Base-by-base conservation (phyloP, 768 basidiomycete genomes). In the Pisolithus albus region DNA sequence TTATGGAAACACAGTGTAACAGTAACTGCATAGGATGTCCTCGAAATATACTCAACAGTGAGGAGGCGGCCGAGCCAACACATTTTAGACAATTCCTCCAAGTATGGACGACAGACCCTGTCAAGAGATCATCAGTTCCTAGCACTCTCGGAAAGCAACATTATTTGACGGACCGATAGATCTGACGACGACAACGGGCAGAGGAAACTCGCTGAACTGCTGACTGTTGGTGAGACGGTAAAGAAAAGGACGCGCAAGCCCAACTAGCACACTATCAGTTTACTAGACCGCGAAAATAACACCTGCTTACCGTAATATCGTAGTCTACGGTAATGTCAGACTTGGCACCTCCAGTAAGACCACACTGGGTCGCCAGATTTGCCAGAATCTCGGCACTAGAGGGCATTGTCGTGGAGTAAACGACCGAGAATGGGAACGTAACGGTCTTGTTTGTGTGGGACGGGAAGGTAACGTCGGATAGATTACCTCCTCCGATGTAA, bases 351-450 rank as follows among this genome's bases (percentile, higher is more conserved):
- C 77, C 79, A 1, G 58, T 53, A 40, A 79, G 58, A 43, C 83
- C 83, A 60, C 89, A 92, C 58, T 82, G 86, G 8, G 58, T 56
- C 2, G 75, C 78, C 23, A 92, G 58, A 61, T 90, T 85, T 9
- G 65, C 30, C n/a, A 92, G 70, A 19, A 91, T 79, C 6, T 51
- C 48, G 30, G 67, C 63, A 37, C 70, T 71, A 8, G 87, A 82
- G 52, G 88, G 78, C 40, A 70, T 59, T 0, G 75, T 60, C 23
- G 72, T 70, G 36, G 76, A 77, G 70, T 90, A 92, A 41, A 71
- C 68, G 40, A 92, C 71, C 5, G 75, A 58, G 67, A 92, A 86
- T 1, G 89, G 89, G 72, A 92, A 87, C 0, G 81, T 83, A 70
- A 89, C 80, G 55, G 79, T 82, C 5, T 80, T 86, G 55, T 74